Conservation (phyloP, 179 eudicot species). For the Silene vulgaris region DNA sequence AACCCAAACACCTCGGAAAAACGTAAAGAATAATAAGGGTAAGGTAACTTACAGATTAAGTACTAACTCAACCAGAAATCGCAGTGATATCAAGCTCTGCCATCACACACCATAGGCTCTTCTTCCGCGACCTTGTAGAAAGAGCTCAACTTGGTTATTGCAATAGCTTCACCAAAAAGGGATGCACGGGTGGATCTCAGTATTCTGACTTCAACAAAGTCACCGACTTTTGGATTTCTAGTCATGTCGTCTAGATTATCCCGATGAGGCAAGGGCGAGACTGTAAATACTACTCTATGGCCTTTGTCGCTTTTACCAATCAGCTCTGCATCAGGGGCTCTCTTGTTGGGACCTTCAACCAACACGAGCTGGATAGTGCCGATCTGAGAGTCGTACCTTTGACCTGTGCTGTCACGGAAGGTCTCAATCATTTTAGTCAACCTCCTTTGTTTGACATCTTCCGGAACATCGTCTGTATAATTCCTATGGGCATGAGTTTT, state of each 20-base stretch:
- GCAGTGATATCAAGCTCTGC: slow-evolving; percentile 24
- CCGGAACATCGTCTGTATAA: slow-evolving; percentile 79
- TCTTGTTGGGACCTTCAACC: slow-evolving; percentile 93
- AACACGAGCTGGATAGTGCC: slow-evolving; percentile 79
- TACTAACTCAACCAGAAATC: not conserved
- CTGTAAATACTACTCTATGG: slow-evolving; percentile 64
- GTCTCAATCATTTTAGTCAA: slow-evolving; percentile 74
- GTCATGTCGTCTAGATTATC: slow-evolving; percentile 31
- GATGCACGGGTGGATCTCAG: slow-evolving; percentile 73
- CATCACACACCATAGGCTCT: slow-evolving; percentile 50
- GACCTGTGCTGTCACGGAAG: slow-evolving; percentile 88
- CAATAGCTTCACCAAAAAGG: slow-evolving; percentile 73
- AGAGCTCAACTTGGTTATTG: slow-evolving; percentile 74
- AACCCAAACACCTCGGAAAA: slow-evolving; percentile 5
- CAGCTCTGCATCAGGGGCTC: slow-evolving; percentile 88
- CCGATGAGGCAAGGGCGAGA: slow-evolving; percentile 44
- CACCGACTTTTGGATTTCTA: slow-evolving; percentile 67
- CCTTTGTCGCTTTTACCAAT: slow-evolving; percentile 94
- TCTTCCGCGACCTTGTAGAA: slow-evolving; percentile 51
- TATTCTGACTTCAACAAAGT: slow-evolving; percentile 73
- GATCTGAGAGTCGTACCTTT: slow-evolving; percentile 69
- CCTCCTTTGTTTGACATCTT: slow-evolving; percentile 78
- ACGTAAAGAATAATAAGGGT: not conserved
- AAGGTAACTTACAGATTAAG: slow-evolving; percentile 10
- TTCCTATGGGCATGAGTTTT: slow-evolving; percentile 97